Percentiles rank a stretch among this genome's conserved stretches.
Evolutionary conservation across 1,284 basidiomycete species (phyloP).

Genomic region (Phellopilus nigrolimitatus): DNA sequence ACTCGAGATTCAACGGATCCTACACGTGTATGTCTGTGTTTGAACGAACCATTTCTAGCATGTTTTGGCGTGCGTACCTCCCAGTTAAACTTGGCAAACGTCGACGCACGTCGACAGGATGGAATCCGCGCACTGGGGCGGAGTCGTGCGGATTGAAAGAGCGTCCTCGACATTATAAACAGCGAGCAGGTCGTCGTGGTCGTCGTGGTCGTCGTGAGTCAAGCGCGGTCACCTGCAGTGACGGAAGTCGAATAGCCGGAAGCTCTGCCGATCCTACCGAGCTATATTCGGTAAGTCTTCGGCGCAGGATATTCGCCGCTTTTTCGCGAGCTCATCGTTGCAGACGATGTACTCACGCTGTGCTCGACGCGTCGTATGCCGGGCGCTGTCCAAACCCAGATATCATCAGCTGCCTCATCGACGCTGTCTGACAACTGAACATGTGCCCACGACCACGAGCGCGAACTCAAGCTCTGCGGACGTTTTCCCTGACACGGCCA

Average conservation of each 20-base stretch:
- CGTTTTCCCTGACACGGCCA: background rate
- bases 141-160: too few relatives aligned
- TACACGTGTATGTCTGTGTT: constrained; percentile 28
- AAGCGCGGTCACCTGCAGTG: too few relatives aligned
- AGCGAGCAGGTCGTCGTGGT: too few relatives aligned
- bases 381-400: background rate
- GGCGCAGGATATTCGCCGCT: too few relatives aligned
- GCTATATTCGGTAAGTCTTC: too few relatives aligned
- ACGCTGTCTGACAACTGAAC: background rate
- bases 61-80: constrained; percentile 42
- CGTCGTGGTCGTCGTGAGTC: too few relatives aligned
- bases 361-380: background rate
- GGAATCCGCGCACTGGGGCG: too few relatives aligned
- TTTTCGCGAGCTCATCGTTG: too few relatives aligned
- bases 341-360: constrained; percentile 3
- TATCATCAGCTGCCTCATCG: background rate
- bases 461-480: background rate
- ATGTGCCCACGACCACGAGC: background rate
- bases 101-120: constrained; percentile 12
- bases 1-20: constrained; percentile 77
- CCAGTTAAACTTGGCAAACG: constrained; percentile 50
- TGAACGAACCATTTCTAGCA: background rate
- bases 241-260: too few relatives aligned
- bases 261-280: too few relatives aligned
- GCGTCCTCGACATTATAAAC: too few relatives aligned